Evolutionary conservation across 1,284 basidiomycete genomes (phyloP), one percentile per base, ranked within the genome.

Genomic region (Sphaerobolus stellatus): DNA sequence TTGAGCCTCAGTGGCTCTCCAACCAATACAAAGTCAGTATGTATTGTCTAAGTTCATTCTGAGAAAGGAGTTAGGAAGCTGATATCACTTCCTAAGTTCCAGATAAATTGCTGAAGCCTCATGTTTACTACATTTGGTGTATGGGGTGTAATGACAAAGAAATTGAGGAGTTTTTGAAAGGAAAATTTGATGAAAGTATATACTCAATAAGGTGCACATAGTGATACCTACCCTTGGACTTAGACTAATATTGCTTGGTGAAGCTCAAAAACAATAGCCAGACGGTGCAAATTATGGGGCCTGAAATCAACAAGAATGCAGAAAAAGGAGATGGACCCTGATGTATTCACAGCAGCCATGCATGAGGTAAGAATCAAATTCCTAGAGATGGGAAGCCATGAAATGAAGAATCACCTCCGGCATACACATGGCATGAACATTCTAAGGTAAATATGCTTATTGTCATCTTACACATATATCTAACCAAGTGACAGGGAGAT

Each of bases 361-460:
- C 3, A 11, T 11, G 18, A 44, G 14, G 29, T 55, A 11, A 2
- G 33, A 3, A 6, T 16, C 18, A 9, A 27, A 18, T 55, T 53
- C 34, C 54, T 52, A 55, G 20, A 43, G 5, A 54, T 54, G 28
- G 54, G 54, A 2, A n/a, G 16, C 28, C 4, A 16, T 13, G 30
- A 36, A 22, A 28, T 56, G 52, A 44, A 25, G 22, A 20, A 16
- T 16, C 20, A 29, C 5, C 24, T 56, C n/a, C 33, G 33, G 7
- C 11, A 18, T 3, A 40, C 47, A 22, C 14, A 56, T 28, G 33
- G 20, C 20, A 55, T 54, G 9, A 20, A 24, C 9, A 33, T 56
- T 16, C 52, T 52, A 5, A 30, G 41, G 54, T 53, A n/a, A 14
- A 40, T 56, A 4, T 9, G 30, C 18, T 16, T 3, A 16, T 16